Evolutionary conservation across 1,284 basidiomycete genomes (phyloP).

Genomic region (Wolfiporia cocos): DNA sequence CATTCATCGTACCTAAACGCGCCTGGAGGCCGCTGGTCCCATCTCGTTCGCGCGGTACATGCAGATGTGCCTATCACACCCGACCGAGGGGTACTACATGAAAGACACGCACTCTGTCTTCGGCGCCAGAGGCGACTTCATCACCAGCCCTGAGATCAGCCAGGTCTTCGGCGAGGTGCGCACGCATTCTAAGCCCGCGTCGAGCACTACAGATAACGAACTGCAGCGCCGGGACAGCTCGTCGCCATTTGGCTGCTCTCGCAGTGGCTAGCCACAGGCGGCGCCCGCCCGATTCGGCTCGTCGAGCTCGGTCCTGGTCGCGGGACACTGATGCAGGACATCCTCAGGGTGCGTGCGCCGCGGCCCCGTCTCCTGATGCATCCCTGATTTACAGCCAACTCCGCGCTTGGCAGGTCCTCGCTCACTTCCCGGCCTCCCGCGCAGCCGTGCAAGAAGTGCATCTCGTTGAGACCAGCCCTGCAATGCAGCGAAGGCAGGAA

Average conservation of each 20-base stretch:
- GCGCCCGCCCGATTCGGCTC: slow-evolving; percentile 54
- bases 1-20: too few species aligned
- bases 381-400: too few species aligned
- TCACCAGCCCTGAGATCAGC: slow-evolving; percentile 95
- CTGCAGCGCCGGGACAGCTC: slow-evolving; percentile 45
- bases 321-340: slow-evolving; percentile 89
- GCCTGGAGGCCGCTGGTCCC: slow-evolving; percentile 89
- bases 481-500: slow-evolving; percentile 64
- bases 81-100: slow-evolving; percentile 88
- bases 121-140: slow-evolving; percentile 88
- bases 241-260: slow-evolving; percentile 83
- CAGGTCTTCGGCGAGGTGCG: slow-evolving; percentile 95
- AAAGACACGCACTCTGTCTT: slow-evolving; percentile 71
- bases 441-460: slow-evolving; percentile 51
- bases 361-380: too few species aligned
- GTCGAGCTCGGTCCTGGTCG: slow-evolving; percentile 94
- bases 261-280: slow-evolving; percentile 65
- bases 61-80: slow-evolving; percentile 83
- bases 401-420: slow-evolving; percentile 39
- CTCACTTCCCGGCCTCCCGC: slow-evolving; percentile 38
- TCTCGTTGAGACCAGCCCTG: slow-evolving; percentile 76
- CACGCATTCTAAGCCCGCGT: slow-evolving; percentile 1
- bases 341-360: slow-evolving; percentile 76
- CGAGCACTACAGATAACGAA: slow-evolving; percentile 31
- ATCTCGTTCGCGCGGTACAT: slow-evolving; percentile 85